These are phyloP conservation scores for Penicillium sclerotigenum DNA, from an alignment of 2,329 filamentous ascomycete species.

Conservation along the genomic window DNA sequence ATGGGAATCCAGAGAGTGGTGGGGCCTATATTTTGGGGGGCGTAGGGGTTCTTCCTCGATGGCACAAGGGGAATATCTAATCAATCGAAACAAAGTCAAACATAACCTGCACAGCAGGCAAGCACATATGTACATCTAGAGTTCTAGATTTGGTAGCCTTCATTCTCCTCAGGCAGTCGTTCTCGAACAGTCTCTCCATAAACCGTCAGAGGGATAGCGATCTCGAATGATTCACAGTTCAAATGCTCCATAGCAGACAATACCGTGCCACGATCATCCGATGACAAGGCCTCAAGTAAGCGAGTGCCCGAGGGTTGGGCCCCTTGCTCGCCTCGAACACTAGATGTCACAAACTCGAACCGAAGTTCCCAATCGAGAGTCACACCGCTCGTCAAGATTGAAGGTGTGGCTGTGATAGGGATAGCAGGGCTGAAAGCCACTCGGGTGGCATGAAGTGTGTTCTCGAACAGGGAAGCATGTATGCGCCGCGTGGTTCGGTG, in stretches of 20 bases:
- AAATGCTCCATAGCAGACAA: constrained; percentile 75
- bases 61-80: constrained; percentile 16
- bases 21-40: background rate
- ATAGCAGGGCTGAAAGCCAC: constrained; percentile 80
- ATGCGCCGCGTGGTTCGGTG: constrained; percentile 80
- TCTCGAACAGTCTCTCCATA: constrained; percentile 60
- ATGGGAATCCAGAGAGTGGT: background rate
- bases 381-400: constrained; percentile 87
- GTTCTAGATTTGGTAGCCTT: constrained; percentile 40
- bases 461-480: constrained; percentile 74
- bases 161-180: constrained; percentile 38
- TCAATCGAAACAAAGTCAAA: constrained; percentile 8
- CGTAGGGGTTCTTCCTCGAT: background rate
- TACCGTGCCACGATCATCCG: constrained; percentile 74
- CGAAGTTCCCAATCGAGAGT: constrained; percentile 83
- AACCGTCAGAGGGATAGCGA: constrained; percentile 77
- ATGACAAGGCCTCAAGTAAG: constrained; percentile 74
- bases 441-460: constrained; percentile 74
- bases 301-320: constrained; percentile 42
- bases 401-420: constrained; percentile 77
- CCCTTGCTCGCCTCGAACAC: constrained; percentile 40
- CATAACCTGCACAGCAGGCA: constrained; percentile 7
- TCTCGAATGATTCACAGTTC: constrained; percentile 85
- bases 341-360: constrained; percentile 87
- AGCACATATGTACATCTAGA: background rate